Conservation (phyloP, 1,284 basidiomycete species). For the Austropuccinia psidii region DNA sequence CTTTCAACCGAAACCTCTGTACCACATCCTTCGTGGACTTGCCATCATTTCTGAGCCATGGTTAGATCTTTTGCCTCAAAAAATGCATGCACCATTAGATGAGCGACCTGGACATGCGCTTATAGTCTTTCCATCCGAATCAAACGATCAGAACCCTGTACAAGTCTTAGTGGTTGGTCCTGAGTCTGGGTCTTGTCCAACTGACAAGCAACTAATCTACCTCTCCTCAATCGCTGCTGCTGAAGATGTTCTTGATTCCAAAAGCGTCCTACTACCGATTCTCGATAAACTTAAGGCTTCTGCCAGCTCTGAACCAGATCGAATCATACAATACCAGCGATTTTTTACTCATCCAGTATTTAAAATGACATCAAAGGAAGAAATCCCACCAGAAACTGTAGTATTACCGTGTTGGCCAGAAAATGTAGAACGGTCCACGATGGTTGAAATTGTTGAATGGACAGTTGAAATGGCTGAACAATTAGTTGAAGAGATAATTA, state of each 20-base stretch:
- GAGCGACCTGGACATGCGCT: not conserved
- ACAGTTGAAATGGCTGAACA: not conserved
- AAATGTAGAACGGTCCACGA: not conserved
- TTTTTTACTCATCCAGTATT: not conserved
- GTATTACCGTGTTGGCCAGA: slow-evolving; percentile 6
- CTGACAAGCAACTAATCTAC: slow-evolving; percentile 1
- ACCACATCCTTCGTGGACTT: not conserved
- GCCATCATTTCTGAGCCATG: not conserved
- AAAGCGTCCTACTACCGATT: not conserved
- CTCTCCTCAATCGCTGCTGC: not conserved
- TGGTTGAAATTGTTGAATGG: slow-evolving; percentile 4
- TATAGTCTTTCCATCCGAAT: not conserved
- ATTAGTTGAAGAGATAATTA: no score
- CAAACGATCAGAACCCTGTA: not conserved
- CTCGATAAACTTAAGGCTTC: not conserved
- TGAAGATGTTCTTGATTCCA: not conserved
- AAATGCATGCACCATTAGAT: not conserved
- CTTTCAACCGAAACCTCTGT: not conserved
- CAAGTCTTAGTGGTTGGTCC: slow-evolving; percentile 18
- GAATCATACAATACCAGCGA: not conserved
- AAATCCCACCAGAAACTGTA: not conserved
- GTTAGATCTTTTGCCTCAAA: not conserved
- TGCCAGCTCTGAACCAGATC: not conserved
- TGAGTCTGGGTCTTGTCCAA: slow-evolving; percentile 2
- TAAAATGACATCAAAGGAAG: not conserved